Evolutionary conservation across 208 protist species (phyloP).

Genomic region (Leishmania lainsoni): DNA sequence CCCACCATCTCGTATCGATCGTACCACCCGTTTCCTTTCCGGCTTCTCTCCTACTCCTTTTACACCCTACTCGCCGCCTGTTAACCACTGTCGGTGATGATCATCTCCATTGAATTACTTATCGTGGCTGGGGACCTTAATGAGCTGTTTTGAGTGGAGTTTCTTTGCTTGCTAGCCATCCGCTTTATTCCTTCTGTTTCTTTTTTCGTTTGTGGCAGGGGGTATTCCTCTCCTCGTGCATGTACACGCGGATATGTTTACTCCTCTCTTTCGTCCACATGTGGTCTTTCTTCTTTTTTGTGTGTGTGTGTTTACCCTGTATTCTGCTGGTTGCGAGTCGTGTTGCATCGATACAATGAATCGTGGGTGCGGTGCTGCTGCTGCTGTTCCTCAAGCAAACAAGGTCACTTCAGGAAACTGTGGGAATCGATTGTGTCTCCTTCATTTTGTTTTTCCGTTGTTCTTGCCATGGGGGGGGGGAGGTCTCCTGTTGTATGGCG

Average conservation of each 20-base stretch:
- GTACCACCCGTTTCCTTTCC: not conserved
- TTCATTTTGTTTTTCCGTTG: not conserved
- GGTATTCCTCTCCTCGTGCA: not conserved
- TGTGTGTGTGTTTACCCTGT: not conserved
- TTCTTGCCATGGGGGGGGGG: not conserved
- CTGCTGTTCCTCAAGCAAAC: not conserved
- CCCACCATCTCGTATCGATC: not conserved
- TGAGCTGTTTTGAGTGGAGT: not conserved
- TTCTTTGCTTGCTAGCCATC: not conserved
- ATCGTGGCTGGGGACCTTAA: not conserved
- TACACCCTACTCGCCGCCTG: not conserved
- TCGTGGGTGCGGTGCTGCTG: not conserved
- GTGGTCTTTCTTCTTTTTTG: not conserved
- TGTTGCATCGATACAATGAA: not conserved
- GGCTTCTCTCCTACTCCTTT: not conserved
- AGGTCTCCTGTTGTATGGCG: not conserved
- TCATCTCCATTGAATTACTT: not conserved
- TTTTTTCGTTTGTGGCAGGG: not conserved
- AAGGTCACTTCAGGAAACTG: not conserved
- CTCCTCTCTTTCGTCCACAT: slow-evolving; percentile 4
- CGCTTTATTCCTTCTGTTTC: slow-evolving; percentile 8
- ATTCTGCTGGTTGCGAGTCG: not conserved
- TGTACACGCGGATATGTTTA: not conserved
- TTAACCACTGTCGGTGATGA: not conserved
- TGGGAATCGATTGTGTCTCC: not conserved